Evolutionary conservation across 2,329 filamentous ascomycete species (phyloP).

Genomic region (Madurella mycetomatis): DNA sequence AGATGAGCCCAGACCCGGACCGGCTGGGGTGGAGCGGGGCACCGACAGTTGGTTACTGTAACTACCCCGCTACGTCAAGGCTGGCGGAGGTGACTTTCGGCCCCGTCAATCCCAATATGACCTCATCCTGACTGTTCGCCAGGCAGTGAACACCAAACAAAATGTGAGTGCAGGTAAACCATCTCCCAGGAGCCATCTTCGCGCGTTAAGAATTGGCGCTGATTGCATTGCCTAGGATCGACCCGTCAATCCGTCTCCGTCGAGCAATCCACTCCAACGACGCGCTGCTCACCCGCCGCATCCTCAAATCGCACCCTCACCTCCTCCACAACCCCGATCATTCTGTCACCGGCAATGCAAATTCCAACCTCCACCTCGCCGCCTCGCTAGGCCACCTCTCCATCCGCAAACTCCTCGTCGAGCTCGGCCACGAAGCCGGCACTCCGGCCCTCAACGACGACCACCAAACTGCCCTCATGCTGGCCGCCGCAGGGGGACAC

Average conservation of each 20-base stretch:
- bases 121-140: too few relatives aligned
- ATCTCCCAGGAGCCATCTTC: too few relatives aligned
- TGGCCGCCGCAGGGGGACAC: slow-evolving; percentile 66
- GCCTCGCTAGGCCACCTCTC: slow-evolving; percentile 66
- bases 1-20: too few relatives aligned
- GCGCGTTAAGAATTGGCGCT: neutral
- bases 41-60: too few relatives aligned
- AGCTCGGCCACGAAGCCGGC: slow-evolving; percentile 67
- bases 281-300: slow-evolving; percentile 66
- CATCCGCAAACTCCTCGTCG: slow-evolving; percentile 66
- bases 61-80: too few relatives aligned
- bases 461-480: slow-evolving; percentile 76
- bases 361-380: slow-evolving; percentile 79
- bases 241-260: slow-evolving; percentile 70
- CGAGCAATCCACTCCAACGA: slow-evolving; percentile 77
- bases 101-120: too few relatives aligned
- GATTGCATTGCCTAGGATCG: slow-evolving; percentile 54
- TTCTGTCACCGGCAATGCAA: slow-evolving; percentile 64
- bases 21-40: too few relatives aligned
- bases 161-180: neutral
- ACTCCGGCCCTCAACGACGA: slow-evolving; percentile 71
- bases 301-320: slow-evolving; percentile 66
- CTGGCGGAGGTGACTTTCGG: too few relatives aligned
- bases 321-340: slow-evolving; percentile 78
- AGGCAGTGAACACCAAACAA: neutral